Base-by-base conservation (phyloP, 495 filamentous ascomycete genomes). In the Penicillium fimorum region DNA sequence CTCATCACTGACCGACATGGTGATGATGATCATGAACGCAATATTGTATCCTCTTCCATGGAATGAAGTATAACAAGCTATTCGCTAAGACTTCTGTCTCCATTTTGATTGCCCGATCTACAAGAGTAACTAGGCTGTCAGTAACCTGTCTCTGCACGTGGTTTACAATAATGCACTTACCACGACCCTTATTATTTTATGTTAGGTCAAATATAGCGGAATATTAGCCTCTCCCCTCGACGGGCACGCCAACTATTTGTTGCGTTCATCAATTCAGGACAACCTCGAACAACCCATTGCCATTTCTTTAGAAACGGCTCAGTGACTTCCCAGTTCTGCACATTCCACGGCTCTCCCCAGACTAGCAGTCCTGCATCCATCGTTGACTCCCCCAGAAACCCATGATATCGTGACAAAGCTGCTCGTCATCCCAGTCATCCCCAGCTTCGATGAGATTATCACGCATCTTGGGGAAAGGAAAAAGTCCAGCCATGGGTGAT, bases 401-500 rank as follows among this genome's bases (percentile, higher is more conserved):
- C 62, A 77, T 72, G 15, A 79, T 70, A 59, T 82, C 81, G 6
- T 59, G 33, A 38, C 76, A 79, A 8, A 83, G 65, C 22, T 79
- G 69, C 8, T 74, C 71, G 15, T 79, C 72, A 17, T 80, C 75
- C 57, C 77, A 76, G 1, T 46, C 37, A 37, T 73, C 71, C 1
- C 67, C 68, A 2, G 72, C 65, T 22, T 60, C 50, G 37, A 84
- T 77, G 20, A 81, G 60, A 40, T 81, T 81, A 46, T 84, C 77
- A 2, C 82, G 73, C 58, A 84, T 68, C 18, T 62, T 66, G 17
- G 75, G 72, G 30, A 75, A 68, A 3, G 81, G 82, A 47, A 83
- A 77, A 83, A 71, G 54, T 84, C 80, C 17, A 85, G 60, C 74
- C 80, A 85, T 0, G 77, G 75, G 46, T 79, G 76, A 48, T 85